Evolutionary conservation across 352 stramenopile species (phyloP), one percentile per base, ranked within the genome.

Genomic region (Phytophthora constricta): DNA sequence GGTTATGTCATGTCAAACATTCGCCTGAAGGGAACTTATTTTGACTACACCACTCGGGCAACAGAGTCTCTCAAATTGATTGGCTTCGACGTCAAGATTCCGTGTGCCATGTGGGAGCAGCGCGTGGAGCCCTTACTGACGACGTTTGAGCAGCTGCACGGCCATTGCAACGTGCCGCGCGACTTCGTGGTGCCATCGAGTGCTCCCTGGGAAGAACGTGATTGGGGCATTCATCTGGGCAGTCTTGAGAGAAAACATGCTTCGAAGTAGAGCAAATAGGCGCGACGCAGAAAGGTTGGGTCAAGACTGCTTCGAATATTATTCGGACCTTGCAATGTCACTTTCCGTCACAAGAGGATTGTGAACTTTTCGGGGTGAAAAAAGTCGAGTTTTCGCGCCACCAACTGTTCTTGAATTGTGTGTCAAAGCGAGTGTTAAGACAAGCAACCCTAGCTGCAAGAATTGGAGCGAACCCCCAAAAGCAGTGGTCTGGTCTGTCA

Each of bases 81-180:
- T 28, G 49, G 14, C 17, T 65, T 61, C 8, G 19, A 56, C 5
- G 17, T 65, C 23, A 5, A 22, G 14, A 58, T 70, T 20, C 19
- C 43, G 42, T 20, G 4, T 41, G 13, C n/a, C 9, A 70, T 60
- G 31, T 65, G 62, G 62, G 1, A 51, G 1, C 47, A 39, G 3
- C 60, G 60, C 19, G 60, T 62, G 22, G 51, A 68, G 33, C 51
- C 53, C 11, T 41, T 62, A 48, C 46, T 70, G 25, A 56, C n/a
- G 14, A 64, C 41, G 16, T 65, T 57, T 26, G 14, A 70, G 42
- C 25, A 58, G 43, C 42, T 71, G 42, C 42, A 67, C 25, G 49
- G 57, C 2, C 56, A 71, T 54, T 31, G 31, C 5, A 28, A 67
- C 45, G 43, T 62, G 3, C 43, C 64, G 26, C 54, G 5, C 17